Evolutionary conservation across 176 grass and related monocot species (phyloP).

Genomic region (Tuctoria greenei): DNA sequence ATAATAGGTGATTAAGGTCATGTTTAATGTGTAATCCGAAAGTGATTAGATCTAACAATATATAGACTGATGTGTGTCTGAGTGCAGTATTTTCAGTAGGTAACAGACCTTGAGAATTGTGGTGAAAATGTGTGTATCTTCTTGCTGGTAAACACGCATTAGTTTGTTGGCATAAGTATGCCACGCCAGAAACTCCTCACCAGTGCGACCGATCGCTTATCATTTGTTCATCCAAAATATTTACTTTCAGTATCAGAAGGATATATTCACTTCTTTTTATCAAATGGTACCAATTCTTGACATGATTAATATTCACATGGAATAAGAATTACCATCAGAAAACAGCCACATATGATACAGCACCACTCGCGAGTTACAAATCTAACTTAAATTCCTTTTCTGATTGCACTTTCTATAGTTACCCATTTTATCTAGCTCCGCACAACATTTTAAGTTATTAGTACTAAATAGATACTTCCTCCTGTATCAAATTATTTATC

Average conservation of each 20-base stretch:
- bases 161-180: neutral
- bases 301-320: conserved; percentile 1
- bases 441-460: no score
- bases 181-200: conserved; percentile 3
- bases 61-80: no score
- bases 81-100: no score
- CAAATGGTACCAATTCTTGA: conserved; percentile 19
- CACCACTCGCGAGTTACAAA: neutral
- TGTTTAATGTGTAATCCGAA: no score
- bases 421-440: no score
- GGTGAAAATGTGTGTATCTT: neutral
- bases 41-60: no score
- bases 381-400: neutral
- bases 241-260: neutral
- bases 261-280: conserved; percentile 19
- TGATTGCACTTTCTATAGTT: neutral
- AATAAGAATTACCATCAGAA: neutral
- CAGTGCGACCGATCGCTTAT: no score
- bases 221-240: neutral
- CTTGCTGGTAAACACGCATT: neutral
- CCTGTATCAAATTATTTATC: no score
- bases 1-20: no score
- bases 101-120: neutral
- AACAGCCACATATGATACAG: neutral
- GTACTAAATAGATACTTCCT: no score